Percentiles rank a stretch among this genome's conserved stretches.
Evolutionary conservation across 805 yeast species (phyloP).

Genomic region (Starmera amethionina): DNA sequence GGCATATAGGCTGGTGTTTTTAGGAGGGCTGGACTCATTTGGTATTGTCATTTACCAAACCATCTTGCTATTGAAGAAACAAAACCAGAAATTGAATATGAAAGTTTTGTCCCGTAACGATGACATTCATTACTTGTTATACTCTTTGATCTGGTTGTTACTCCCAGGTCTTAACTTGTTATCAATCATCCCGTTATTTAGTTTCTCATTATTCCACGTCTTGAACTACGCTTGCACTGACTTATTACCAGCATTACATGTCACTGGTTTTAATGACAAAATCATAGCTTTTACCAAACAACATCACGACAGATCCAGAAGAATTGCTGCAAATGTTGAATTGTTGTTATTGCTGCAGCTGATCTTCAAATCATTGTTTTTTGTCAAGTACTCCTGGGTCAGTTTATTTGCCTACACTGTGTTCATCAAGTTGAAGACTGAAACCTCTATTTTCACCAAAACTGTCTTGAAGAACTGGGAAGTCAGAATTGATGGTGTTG

Average conservation of each 20-base stretch:
- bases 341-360: slow-evolving; percentile 30
- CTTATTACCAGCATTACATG: slow-evolving; percentile 50
- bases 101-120: slow-evolving; percentile 43
- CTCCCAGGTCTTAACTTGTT: slow-evolving; percentile 50
- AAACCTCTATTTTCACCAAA: slow-evolving; percentile 65
- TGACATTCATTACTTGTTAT: slow-evolving; percentile 59
- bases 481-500: slow-evolving; percentile 50
- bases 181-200: slow-evolving; percentile 61
- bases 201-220: slow-evolving; percentile 77
- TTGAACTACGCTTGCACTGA: slow-evolving; percentile 58
- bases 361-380: slow-evolving; percentile 45
- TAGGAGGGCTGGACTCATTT: slow-evolving; percentile 64
- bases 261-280: slow-evolving; percentile 14
- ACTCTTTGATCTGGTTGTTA: slow-evolving; percentile 44
- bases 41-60: slow-evolving; percentile 67
- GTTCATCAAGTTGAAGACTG: slow-evolving; percentile 72
- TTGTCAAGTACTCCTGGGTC: slow-evolving; percentile 53
- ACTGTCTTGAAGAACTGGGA: slow-evolving; percentile 59
- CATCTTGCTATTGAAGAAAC: slow-evolving; percentile 24
- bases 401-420: slow-evolving; percentile 42
- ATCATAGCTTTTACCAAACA: slow-evolving; percentile 37
- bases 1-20: slow-evolving; percentile 50
- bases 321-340: slow-evolving; percentile 52
- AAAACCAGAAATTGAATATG: slow-evolving; percentile 15
- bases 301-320: slow-evolving; percentile 51